A percentile compares a stretch with the other conserved stretches of the same genome.
Conservation (phyloP, 345 rosid species). For the Gossypium longicalyx region DNA sequence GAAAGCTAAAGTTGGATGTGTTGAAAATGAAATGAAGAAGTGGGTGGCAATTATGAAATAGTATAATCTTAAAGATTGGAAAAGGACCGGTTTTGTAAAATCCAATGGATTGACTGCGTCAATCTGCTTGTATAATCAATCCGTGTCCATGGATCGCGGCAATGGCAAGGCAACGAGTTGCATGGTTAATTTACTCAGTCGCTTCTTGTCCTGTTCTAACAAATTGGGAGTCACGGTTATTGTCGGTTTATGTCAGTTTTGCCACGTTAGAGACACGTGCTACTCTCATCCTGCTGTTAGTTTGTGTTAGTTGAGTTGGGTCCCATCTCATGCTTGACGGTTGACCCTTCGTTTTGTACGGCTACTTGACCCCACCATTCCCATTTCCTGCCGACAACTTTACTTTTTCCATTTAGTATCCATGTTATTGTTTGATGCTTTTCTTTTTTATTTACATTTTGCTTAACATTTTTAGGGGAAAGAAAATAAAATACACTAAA, state of each 20-base stretch:
- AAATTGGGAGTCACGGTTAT: slow-evolving; percentile 11
- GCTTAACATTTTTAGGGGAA: too few species aligned
- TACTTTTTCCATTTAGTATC: not conserved
- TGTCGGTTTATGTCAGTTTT: slow-evolving; percentile 39
- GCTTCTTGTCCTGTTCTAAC: not conserved
- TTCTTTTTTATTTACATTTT: not conserved
- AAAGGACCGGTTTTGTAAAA: too few species aligned
- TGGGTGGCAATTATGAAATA: too few species aligned
- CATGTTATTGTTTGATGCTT: not conserved
- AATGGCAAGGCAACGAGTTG: not conserved
- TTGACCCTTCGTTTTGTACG: slow-evolving; percentile 40
- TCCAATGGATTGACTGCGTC: too few species aligned
- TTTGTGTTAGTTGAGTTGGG: slow-evolving; percentile 14
- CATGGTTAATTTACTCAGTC: not conserved
- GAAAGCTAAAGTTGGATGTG: too few species aligned
- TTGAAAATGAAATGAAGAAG: too few species aligned
- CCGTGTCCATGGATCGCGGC: not conserved
- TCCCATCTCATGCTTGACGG: slow-evolving; percentile 27
- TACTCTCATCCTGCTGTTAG: slow-evolving; percentile 9
- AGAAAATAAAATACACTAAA: too few species aligned
- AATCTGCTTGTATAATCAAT: too few species aligned
- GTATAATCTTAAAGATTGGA: too few species aligned
- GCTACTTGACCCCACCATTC: slow-evolving; percentile 23
- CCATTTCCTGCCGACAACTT: slow-evolving; percentile 37
- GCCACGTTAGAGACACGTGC: slow-evolving; percentile 47